Evolutionary conservation across 2,329 filamentous ascomycete genomes (phyloP).

Genomic region (Cladosporium sp.): DNA sequence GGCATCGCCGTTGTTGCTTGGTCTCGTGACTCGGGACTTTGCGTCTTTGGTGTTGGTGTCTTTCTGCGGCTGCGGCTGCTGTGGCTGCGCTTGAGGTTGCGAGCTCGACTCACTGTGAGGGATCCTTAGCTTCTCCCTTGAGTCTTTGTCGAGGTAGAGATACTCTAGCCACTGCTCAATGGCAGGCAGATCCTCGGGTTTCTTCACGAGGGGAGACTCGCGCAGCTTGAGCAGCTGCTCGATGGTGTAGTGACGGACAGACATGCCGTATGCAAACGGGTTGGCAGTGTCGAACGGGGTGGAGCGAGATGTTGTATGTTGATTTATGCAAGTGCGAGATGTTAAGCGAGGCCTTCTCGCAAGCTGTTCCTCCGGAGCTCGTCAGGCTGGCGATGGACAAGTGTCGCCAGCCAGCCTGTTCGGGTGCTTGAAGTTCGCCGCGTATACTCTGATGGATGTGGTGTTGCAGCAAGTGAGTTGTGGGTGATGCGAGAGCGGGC

Average conservation of each 20-base stretch:
- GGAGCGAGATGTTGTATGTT: background rate
- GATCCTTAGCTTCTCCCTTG: conserved; percentile 36
- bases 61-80: conserved; percentile 18
- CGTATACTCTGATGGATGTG: background rate
- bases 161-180: conserved; percentile 97
- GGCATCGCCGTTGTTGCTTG: conserved; percentile 15
- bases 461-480: background rate
- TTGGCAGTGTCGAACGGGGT: background rate
- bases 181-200: conserved; percentile 73
- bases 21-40: conserved; percentile 7
- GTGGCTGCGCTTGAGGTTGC: conserved; percentile 14
- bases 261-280: conserved; percentile 18
- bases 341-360: background rate
- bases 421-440: background rate
- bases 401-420: conserved; percentile 4
- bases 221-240: conserved; percentile 72
- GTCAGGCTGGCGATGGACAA: conserved; percentile 4
- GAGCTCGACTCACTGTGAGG: conserved; percentile 31
- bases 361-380: background rate
- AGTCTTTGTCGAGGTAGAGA: conserved; percentile 33
- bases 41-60: conserved; percentile 9
- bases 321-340: background rate
- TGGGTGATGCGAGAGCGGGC: background rate
- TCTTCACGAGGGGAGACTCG: conserved; percentile 77
- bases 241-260: conserved; percentile 62